phyloP scores from a whole-genome alignment of 305 asterid genomes.

The Salvia sclarea region DNA sequence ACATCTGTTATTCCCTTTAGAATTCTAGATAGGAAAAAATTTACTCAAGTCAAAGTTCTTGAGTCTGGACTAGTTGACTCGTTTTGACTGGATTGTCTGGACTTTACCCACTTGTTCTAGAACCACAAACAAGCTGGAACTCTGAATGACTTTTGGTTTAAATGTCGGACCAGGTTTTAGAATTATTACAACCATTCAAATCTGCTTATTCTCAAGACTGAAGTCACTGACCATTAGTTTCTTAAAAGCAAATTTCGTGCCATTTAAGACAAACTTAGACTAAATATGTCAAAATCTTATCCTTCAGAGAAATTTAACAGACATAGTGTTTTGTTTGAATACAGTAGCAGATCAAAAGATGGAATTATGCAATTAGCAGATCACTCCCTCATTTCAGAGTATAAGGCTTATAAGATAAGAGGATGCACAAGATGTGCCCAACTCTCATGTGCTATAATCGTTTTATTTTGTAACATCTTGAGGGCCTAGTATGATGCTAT shows the following conservation, averaged over 20 bases:
- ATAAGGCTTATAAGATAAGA: neutral
- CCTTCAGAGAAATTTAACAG: slow-evolving; percentile 18
- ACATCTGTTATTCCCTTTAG: neutral
- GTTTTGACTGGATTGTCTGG: neutral
- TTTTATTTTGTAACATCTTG: neutral
- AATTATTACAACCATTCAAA: neutral
- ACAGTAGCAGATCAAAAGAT: neutral
- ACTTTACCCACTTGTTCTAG: neutral
- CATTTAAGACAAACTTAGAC: neutral
- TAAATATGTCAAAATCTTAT: neutral
- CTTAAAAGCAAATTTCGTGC: slow-evolving; percentile 14
- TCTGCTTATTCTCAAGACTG: slow-evolving; percentile 12
- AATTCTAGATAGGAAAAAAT: neutral
- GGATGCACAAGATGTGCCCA: neutral
- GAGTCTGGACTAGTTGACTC: neutral
- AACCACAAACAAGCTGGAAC: neutral
- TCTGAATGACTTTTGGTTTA: neutral
- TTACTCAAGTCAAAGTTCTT: neutral
- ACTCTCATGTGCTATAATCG: neutral
- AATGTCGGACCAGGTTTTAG: neutral
- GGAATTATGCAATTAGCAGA: neutral
- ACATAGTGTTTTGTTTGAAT: neutral
- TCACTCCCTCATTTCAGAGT: slow-evolving; percentile 8
- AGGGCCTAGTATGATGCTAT: slow-evolving; percentile 4
- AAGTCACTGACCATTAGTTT: neutral